Base-by-base conservation (phyloP, 306 rosid genomes). In the Cucurbita maxima region DNA sequence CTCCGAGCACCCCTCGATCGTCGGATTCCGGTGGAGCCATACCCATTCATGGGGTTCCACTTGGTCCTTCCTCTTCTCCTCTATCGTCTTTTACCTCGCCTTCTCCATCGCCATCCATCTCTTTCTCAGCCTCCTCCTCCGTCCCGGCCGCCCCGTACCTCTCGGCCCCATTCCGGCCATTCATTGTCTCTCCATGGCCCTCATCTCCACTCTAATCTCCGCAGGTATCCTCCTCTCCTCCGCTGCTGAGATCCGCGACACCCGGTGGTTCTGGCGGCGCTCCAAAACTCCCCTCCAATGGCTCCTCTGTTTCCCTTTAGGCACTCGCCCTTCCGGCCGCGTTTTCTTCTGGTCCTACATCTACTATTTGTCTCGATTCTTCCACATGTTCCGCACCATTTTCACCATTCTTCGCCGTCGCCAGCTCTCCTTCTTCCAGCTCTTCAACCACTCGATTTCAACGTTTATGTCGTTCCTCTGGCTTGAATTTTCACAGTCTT, bases 331-430 rank as follows among this genome's bases (percentile, higher is more conserved):
- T 2, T 88, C 98, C 0, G 98, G 98, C 0, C 91, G 98, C 20
- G 96, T 93, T n/a, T 93, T 93, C 83, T 93, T 90, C 86, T 93
- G 98, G 98, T 93, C 97, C 3, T 93, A 93, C 80, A 16, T 82
- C 0, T 88, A 81, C 57, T 93, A 93, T 79, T 44, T 90, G 50
- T 86, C 98, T 40, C 83, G 96, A 5, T 93, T 84, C 81, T 55
- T 89, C 54, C 97, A 93, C 75, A 93, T 93, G 98, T 3, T 81
- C 25, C 79, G 96, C 0, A 85, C 97, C 0, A 64, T 87, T 16
- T 79, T 88, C 78, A 79, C 84, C 11, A 70, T 90, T 19, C 59
- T 88, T n/a, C 86, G 81, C 0, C 88, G 83, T 6, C 94, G 97
- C 8, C 81, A 43, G 25, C 45, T 90, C 0, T 69, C 82, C 16